phyloP scores from a whole-genome alignment of 139 green algal species.

The Penium margaritaceum region DNA sequence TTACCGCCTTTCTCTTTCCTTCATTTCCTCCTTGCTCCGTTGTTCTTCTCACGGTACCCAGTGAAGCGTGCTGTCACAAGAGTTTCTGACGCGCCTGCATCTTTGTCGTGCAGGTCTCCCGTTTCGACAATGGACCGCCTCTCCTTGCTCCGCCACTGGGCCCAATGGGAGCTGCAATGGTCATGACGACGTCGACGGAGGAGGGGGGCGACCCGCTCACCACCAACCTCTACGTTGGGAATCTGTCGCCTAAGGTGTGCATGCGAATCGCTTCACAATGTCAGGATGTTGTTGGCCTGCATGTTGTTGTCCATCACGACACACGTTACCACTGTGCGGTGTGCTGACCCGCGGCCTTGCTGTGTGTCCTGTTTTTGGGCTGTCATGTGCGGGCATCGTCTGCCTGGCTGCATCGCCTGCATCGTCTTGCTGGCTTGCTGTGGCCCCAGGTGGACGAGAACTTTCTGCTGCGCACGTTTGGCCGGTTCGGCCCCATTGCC shows the following conservation, averaged over 20 bases:
- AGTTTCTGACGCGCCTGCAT: background rate
- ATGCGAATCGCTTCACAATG: too few relatives aligned
- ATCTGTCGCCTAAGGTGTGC: constrained; percentile 66
- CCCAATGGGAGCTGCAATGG: too few relatives aligned
- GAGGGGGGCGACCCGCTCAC: constrained; percentile 65
- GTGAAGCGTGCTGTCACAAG: background rate
- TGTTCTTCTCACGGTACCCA: background rate
- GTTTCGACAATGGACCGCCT: background rate
- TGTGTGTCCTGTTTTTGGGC: too few relatives aligned
- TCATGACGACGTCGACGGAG: background rate
- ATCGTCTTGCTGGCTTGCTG: too few relatives aligned
- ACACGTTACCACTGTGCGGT: too few relatives aligned
- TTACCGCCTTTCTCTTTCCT: too few relatives aligned
- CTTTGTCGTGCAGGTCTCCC: background rate
- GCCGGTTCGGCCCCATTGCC: constrained; percentile 76
- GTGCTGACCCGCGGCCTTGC: too few relatives aligned
- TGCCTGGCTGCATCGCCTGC: too few relatives aligned
- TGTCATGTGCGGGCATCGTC: too few relatives aligned
- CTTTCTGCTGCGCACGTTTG: constrained; percentile 77
- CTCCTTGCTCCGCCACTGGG: background rate
- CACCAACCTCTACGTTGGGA: constrained; percentile 89
- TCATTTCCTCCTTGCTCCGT: too few relatives aligned
- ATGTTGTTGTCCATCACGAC: too few relatives aligned
- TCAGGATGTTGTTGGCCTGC: too few relatives aligned
- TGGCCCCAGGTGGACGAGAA: constrained; percentile 68